Evolutionary conservation across 768 basidiomycete species (phyloP), one percentile per base, ranked within the genome.

Genomic region (Suillus plorans): DNA sequence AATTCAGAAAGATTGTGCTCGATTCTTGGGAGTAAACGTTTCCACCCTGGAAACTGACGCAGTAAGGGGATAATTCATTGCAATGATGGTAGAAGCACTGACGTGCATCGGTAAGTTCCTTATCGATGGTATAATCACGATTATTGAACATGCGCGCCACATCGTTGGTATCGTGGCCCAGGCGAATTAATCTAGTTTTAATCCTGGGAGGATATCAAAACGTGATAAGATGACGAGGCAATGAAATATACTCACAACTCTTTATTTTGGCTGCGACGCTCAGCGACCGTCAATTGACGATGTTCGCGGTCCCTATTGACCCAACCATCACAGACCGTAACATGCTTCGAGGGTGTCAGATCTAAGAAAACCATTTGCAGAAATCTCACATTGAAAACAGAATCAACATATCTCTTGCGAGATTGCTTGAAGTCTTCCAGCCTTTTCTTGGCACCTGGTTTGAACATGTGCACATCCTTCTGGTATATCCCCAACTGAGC

Each of bases 381-480:
- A 25, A 34, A 12, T n/a, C 60, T 37, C 18, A 61, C 60, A 14
- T 61, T 5, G 13, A 61, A 18, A 22, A 44, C 20, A n/a, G 28
- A 36, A 25, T 22, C 49, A n/a, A 73, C 69, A 4, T 67, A 44
- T 12, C 65, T 63, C 12, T 58, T 45, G 53, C 70, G 65, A 28
- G 69, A 67, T 20, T 31, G 36, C 42, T 67, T 70, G 56, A 77
- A 77, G 10, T 72, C 70, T 13, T 72, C 66, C 22, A 76, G 44
- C 20, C 66, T 68, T 49, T 74, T 64, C 16, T 72, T 64, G 0
- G 79, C 76, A 20, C 71, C 69, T 2, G 66, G 63, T 1, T 64
- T 62, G 20, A 71, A 67, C 58, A 67, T 59, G 28, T 70, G 61
- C 8, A 73, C 59, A 58, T 70, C 68, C 20, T 71, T 66, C 25